Percentiles rank a stretch among this genome's conserved stretches.
phyloP scores from a whole-genome alignment of 2,329 filamentous ascomycete genomes.

The Aspergillus neoniger region DNA sequence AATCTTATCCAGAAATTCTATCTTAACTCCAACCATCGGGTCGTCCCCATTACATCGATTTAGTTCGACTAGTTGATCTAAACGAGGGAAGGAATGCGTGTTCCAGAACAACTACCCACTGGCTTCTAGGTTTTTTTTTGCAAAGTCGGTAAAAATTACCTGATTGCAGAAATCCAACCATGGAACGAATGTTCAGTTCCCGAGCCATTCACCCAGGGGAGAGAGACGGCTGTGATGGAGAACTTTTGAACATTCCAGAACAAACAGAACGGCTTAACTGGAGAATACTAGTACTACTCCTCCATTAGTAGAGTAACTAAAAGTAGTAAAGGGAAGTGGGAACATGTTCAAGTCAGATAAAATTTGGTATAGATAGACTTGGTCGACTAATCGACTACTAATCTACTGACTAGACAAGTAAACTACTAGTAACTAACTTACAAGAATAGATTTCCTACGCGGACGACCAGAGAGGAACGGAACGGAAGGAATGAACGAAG shows the following conservation, averaged over 20 bases:
- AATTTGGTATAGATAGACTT: not conserved
- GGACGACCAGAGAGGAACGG: no score
- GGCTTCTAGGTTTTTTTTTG: no score
- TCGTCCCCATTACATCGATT: no score
- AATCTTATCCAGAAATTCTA: no score
- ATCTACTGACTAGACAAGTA: no score
- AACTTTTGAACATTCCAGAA: conserved; percentile 6
- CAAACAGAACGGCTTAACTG: not conserved
- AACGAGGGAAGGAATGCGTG: not conserved
- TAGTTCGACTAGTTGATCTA: not conserved
- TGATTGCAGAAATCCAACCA: not conserved
- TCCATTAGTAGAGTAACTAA: not conserved
- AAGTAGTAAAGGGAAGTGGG: not conserved
- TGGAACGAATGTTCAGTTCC: not conserved
- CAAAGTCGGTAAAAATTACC: conserved; percentile 1
- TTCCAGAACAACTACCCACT: not conserved
- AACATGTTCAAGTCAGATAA: not conserved
- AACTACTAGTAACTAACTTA: no score
- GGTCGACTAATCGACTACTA: no score
- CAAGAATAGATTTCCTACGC: no score
- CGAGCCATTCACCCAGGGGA: not conserved
- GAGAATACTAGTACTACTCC: not conserved
- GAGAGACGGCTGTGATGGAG: not conserved
- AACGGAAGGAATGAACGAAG: no score
- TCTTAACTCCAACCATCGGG: no score